Conservation (phyloP, 345 rosid species). For the Corymbia maculata region DNA sequence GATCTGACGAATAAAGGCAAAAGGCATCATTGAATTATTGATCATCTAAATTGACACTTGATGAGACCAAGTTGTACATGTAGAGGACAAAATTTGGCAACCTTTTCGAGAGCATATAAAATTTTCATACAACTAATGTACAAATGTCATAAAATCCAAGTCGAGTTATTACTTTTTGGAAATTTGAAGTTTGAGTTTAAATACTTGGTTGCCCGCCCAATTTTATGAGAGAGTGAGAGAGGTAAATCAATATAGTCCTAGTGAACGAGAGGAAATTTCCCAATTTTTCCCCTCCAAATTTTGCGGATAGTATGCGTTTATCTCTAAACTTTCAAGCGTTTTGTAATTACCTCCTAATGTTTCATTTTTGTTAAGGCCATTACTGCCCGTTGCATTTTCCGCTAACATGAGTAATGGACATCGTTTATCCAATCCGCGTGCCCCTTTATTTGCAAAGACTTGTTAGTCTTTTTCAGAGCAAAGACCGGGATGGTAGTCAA, state of each 20-base stretch:
- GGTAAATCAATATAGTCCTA: not conserved
- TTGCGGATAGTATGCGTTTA: not conserved
- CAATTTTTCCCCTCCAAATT: not conserved
- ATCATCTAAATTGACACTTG: not conserved
- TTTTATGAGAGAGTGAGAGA: not conserved
- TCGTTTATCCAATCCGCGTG: not conserved
- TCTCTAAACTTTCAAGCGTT: not conserved
- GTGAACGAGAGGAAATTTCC: not conserved
- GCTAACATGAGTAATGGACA: not conserved
- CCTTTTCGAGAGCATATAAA: not conserved
- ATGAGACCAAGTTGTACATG: not conserved
- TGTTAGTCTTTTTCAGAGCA: not conserved
- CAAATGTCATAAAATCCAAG: not conserved
- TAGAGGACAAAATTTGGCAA: not conserved
- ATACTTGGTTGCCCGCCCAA: not conserved
- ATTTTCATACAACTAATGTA: not conserved
- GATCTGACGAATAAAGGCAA: not conserved
- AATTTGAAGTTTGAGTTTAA: not conserved
- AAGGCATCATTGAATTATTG: not conserved
- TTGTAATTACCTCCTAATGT: not conserved
- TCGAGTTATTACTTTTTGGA: not conserved
- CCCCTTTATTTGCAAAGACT: not conserved
- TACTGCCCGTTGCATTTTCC: not conserved
- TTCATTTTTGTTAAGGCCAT: not conserved
- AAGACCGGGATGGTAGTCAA: not conserved